These are phyloP conservation scores for Eucalyptus viminalis DNA, from an alignment of 345 rosid genomes.

Conservation along the genomic window DNA sequence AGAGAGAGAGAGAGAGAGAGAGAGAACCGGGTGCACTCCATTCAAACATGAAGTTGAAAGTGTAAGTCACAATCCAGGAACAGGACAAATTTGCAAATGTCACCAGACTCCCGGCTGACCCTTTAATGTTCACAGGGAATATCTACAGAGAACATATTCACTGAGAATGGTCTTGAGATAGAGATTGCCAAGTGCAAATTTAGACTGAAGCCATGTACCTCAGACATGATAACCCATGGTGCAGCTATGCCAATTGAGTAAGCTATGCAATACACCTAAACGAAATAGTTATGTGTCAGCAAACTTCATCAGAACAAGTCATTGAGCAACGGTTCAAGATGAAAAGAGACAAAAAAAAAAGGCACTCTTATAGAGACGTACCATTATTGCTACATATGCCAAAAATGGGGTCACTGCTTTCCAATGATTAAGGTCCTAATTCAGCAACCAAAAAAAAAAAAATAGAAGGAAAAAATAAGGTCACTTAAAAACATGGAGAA, in stretches of 20 bases:
- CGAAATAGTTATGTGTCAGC: not conserved
- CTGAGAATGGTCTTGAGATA: not conserved
- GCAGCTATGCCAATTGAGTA: not conserved
- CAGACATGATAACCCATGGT: constrained; percentile 11
- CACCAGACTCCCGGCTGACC: constrained; percentile 20
- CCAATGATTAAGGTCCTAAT: constrained; percentile 1
- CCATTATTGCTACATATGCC: constrained; percentile 14
- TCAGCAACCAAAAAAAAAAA: not conserved
- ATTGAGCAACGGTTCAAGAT: not conserved
- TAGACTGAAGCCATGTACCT: not conserved
- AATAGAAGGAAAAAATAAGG: not conserved
- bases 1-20: not conserved
- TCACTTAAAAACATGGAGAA: not conserved
- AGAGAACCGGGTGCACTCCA: constrained; percentile 35
- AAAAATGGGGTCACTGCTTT: constrained; percentile 4
- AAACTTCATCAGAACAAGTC: not conserved
- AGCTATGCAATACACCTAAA: not conserved
- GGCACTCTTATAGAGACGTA: not conserved
- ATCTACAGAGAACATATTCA: constrained; percentile 11
- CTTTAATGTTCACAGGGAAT: constrained; percentile 40
- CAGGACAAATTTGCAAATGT: constrained; percentile 23
- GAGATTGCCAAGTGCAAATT: not conserved
- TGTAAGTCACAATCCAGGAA: constrained; percentile 32
- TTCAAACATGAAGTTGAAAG: constrained; percentile 37
- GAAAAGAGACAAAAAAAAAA: not conserved